These are phyloP conservation scores for Leishmania gerbilli DNA, from an alignment of 208 protist species.

Conservation along the genomic window DNA sequence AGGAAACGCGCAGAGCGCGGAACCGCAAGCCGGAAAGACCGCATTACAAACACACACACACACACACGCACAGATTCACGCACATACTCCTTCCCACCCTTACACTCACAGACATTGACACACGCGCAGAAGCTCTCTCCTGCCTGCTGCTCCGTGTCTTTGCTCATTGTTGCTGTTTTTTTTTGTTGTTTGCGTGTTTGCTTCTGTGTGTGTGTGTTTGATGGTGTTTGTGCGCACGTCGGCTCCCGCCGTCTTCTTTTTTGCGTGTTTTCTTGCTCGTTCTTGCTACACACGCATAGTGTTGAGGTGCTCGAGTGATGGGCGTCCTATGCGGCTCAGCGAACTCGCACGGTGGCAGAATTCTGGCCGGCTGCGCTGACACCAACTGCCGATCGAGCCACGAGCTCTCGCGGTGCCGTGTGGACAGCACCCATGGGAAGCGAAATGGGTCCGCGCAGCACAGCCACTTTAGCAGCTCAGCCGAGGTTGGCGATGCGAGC, in stretches of 20 bases:
- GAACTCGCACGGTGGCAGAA: not conserved
- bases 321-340: constrained; percentile 11
- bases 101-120: not conserved
- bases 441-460: not conserved
- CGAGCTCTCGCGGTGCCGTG: not conserved
- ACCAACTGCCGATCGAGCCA: not conserved
- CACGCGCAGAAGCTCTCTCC: not conserved
- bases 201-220: no score
- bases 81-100: not conserved
- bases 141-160: not conserved
- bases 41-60: not conserved
- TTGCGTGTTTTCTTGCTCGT: not conserved
- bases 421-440: not conserved
- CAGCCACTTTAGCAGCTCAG: constrained; percentile 12
- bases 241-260: not conserved
- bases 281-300: not conserved
- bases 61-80: not conserved
- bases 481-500: not conserved
- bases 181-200: not conserved
- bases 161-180: not conserved
- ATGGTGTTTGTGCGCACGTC: not conserved
- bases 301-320: not conserved
- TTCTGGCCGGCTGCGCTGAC: not conserved
- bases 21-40: no score
- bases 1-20: no score